phyloP scores from a whole-genome alignment of 192 early-diverging fungal genomes.

The Entomortierella parvispora region DNA sequence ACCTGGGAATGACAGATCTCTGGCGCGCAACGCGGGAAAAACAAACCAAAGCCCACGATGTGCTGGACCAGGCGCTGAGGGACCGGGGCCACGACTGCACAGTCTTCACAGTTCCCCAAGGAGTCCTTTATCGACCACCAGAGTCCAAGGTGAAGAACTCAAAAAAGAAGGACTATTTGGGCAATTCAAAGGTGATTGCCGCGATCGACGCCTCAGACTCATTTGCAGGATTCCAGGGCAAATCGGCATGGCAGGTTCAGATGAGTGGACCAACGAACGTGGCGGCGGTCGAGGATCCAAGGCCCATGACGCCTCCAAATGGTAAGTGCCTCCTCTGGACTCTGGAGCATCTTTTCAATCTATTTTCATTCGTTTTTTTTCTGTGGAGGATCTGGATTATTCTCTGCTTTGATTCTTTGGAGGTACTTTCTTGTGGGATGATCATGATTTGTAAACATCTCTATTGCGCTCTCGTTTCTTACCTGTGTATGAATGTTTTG shows the following conservation, averaged over 20 bases:
- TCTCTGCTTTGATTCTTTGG: too few relatives aligned
- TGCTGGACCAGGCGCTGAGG: slow-evolving; percentile 71
- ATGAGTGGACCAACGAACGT: slow-evolving; percentile 30
- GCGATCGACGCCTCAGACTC: slow-evolving; percentile 67
- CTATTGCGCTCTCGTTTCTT: too few relatives aligned
- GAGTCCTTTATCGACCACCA: slow-evolving; percentile 84
- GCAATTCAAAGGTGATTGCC: slow-evolving; percentile 86
- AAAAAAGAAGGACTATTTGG: slow-evolving; percentile 80
- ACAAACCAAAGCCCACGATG: slow-evolving; percentile 74
- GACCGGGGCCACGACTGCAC: slow-evolving; percentile 71
- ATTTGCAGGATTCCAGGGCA: slow-evolving; percentile 72
- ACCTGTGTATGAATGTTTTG: too few relatives aligned
- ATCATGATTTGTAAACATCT: too few relatives aligned
- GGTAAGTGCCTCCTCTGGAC: slow-evolving; percentile 3
- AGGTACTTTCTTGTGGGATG: too few relatives aligned
- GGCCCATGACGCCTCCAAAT: slow-evolving; percentile 20
- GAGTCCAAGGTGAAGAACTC: slow-evolving; percentile 86
- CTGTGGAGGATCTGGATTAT: too few relatives aligned
- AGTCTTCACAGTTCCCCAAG: slow-evolving; percentile 79
- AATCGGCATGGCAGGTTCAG: slow-evolving; percentile 55
- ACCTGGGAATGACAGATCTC: slow-evolving; percentile 78
- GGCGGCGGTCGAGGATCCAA: slow-evolving; percentile 21
- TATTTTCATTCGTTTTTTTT: not conserved
- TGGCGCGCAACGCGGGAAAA: slow-evolving; percentile 70
- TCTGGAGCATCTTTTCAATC: not conserved